Conservation (phyloP, 495 filamentous ascomycete species). For the Penicillium daleae region DNA sequence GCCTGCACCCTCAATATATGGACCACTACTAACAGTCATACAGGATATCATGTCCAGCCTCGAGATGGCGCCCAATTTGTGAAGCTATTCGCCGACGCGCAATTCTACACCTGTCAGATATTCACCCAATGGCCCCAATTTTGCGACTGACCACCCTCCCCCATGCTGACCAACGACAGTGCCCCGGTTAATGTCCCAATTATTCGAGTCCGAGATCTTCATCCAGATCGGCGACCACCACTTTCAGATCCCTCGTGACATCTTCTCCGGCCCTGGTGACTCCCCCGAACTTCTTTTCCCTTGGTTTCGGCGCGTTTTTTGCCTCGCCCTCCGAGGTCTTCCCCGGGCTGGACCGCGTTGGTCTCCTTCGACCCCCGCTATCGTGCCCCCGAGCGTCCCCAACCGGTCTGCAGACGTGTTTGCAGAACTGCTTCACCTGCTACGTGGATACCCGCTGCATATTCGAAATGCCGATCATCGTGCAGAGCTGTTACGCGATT, state of each 20-base stretch:
- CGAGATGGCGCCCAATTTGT: constrained; percentile 84
- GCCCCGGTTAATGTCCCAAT: constrained; percentile 85
- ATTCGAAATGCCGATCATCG: constrained; percentile 82
- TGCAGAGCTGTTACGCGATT: constrained; percentile 78
- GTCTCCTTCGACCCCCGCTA: constrained; percentile 89
- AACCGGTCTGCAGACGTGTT: constrained; percentile 81
- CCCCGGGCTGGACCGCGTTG: constrained; percentile 77
- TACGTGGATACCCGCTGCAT: constrained; percentile 83
- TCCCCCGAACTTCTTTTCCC: constrained; percentile 91
- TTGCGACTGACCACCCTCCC: neutral
- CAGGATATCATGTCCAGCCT: constrained; percentile 85
- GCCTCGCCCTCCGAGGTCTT: constrained; percentile 78
- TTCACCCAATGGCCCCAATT: neutral
- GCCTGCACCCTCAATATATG: neutral
- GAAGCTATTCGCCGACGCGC: constrained; percentile 90
- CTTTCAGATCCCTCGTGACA: constrained; percentile 88
- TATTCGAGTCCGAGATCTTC: constrained; percentile 93
- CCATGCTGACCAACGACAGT: constrained; percentile 51
- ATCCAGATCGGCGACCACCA: constrained; percentile 82
- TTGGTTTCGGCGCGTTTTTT: constrained; percentile 92
- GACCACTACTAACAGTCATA: constrained; percentile 10
- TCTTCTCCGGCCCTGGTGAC: constrained; percentile 84
- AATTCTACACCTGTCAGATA: constrained; percentile 83
- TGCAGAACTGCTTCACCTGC: constrained; percentile 77
- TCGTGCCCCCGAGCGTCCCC: constrained; percentile 79